Percentiles rank a stretch among this genome's conserved stretches.
These are phyloP conservation scores for Circinella minor DNA, from an alignment of 371 early-diverging fungal species.

Conservation along the genomic window DNA sequence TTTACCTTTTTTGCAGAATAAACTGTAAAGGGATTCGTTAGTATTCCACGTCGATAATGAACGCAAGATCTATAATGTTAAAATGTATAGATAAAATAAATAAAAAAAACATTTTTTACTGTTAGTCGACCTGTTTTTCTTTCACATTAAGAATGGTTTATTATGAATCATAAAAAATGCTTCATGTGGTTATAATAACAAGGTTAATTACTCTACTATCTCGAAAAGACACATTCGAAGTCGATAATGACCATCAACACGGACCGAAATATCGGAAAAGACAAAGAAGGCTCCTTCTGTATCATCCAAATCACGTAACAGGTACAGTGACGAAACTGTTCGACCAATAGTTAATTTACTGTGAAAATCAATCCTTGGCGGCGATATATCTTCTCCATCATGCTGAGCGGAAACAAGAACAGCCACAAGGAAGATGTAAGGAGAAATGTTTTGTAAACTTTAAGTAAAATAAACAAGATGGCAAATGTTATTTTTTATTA, in stretches of 20 bases:
- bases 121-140: too few species aligned
- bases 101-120: too few species aligned
- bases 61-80: slow-evolving; percentile 23
- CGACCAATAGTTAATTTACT: slow-evolving; percentile 53
- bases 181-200: neutral
- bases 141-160: too few species aligned
- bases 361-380: slow-evolving; percentile 24
- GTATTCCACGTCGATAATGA: slow-evolving; percentile 25
- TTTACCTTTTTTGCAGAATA: slow-evolving; percentile 47
- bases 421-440: slow-evolving; percentile 40
- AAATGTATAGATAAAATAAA: neutral
- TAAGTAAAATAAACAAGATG: neutral
- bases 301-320: slow-evolving; percentile 61
- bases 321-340: slow-evolving; percentile 65
- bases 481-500: too few species aligned
- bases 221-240: slow-evolving; percentile 90
- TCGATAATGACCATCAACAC: slow-evolving; percentile 88
- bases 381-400: slow-evolving; percentile 10
- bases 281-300: slow-evolving; percentile 92
- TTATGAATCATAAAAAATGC: too few species aligned
- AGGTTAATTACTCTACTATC: slow-evolving; percentile 61
- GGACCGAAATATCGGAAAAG: slow-evolving; percentile 91
- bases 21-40: slow-evolving; percentile 51
- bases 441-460: slow-evolving; percentile 20
- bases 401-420: slow-evolving; percentile 34